These are phyloP conservation scores for Phlegmacium glaucopus DNA, from an alignment of 768 basidiomycete species.

Conservation along the genomic window DNA sequence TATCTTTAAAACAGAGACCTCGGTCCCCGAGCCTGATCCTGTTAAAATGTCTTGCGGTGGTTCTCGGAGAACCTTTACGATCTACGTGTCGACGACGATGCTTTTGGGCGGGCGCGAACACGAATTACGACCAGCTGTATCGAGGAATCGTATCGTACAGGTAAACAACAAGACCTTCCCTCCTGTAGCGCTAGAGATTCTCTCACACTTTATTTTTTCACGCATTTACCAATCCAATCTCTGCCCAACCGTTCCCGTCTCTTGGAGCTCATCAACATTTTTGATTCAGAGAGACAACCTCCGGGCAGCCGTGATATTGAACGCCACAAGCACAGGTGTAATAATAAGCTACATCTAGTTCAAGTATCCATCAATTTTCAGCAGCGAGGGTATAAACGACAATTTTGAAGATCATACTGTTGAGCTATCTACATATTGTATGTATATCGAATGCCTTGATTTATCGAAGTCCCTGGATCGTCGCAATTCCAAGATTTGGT, in stretches of 20 bases:
- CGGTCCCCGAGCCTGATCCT: too few species aligned
- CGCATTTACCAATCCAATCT: constrained; percentile 33
- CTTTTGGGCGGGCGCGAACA: constrained; percentile 34
- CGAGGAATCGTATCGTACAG: constrained; percentile 40
- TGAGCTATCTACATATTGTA: too few species aligned
- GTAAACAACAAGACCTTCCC: constrained; percentile 11
- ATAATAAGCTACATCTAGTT: too few species aligned
- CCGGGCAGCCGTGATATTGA: too few species aligned
- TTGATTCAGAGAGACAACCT: constrained; percentile 27
- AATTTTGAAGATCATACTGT: too few species aligned
- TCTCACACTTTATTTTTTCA: constrained; percentile 2
- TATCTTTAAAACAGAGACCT: too few species aligned
- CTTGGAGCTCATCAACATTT: constrained; percentile 33
- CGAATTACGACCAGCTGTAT: constrained; percentile 37
- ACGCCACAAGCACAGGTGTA: too few species aligned
- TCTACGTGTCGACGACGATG: constrained; percentile 31
- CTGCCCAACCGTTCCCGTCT: constrained; percentile 36
- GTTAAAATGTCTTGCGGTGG: constrained; percentile 14
- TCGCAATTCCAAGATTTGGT: too few species aligned
- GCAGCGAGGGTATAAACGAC: too few species aligned
- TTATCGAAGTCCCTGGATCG: too few species aligned
- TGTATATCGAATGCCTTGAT: too few species aligned
- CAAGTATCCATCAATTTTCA: too few species aligned
- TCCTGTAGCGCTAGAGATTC: constrained; percentile 3
- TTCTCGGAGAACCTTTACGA: constrained; percentile 35